Percentiles rank a stretch among this genome's conserved stretches.
These are phyloP conservation scores for Fagopyrum homotropicum DNA, from an alignment of 148 eudicot genomes.

Conservation along the genomic window DNA sequence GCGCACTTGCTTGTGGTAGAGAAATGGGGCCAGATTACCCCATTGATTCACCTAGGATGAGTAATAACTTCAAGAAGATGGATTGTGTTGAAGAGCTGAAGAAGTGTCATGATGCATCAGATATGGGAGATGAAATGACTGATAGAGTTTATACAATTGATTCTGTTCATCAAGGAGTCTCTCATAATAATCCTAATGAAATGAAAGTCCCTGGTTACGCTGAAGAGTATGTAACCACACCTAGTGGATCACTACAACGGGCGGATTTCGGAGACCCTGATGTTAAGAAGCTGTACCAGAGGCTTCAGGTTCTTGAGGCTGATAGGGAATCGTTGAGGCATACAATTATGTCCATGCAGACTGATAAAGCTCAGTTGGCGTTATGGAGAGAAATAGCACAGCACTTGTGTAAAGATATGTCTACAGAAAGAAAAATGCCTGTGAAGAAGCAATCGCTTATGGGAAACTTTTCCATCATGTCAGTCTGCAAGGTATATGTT, in stretches of 20 bases:
- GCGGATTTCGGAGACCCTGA: constrained; percentile 61
- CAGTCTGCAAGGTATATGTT: constrained; percentile 66
- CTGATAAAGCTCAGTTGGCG: constrained; percentile 89
- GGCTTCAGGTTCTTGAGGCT: constrained; percentile 97
- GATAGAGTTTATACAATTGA: constrained; percentile 92
- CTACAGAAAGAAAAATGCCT: constrained; percentile 48
- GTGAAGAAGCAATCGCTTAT: constrained; percentile 43
- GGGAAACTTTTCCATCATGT: constrained; percentile 37
- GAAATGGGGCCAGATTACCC: constrained; percentile 31
- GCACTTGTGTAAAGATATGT: constrained; percentile 76
- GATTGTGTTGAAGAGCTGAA: constrained; percentile 41
- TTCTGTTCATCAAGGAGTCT: constrained; percentile 48
- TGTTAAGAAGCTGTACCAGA: constrained; percentile 57
- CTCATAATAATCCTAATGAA: constrained; percentile 38
- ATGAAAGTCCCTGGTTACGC: constrained; percentile 34
- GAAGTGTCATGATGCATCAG: constrained; percentile 52
- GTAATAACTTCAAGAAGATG: constrained; percentile 42
- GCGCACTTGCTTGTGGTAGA: constrained; percentile 30
- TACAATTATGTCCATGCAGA: constrained; percentile 73
- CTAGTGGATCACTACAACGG: constrained; percentile 37
- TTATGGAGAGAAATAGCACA: constrained; percentile 94
- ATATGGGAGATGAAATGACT: constrained; percentile 60
- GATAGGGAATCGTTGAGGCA: constrained; percentile 96
- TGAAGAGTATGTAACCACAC: constrained; percentile 50
- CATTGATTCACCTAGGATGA: constrained; percentile 53